Evolutionary conservation across 2,329 filamentous ascomycete genomes (phyloP), one percentile per base, ranked within the genome.

Genomic region (Paecilomyces fulvus): DNA sequence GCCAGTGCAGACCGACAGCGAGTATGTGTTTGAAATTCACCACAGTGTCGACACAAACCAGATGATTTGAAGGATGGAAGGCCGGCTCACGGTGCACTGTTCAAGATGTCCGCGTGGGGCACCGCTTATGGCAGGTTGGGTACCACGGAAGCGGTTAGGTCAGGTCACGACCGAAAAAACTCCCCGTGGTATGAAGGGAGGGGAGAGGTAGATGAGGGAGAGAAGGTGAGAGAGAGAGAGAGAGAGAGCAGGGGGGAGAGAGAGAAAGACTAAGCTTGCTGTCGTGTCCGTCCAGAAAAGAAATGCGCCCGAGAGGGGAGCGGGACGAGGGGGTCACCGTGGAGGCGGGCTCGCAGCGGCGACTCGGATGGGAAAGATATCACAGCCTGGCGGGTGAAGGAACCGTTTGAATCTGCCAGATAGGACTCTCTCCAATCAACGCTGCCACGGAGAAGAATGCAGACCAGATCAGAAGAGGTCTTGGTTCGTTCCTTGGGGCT

Each of bases 381-480:
- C 31, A 31, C 50, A 30, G 28, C 12, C 30, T 53, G 50, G 55
- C 51, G 55, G 55, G 33, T 53, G 48, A 52, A 53, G 51, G 23
- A 30, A 53, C 55, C 55, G 20, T 49, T 28, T 49, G 48, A 49
- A 49, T 28, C 48, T 25, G 48, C 10, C 25, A 49, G 28, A 49
- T n/a, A 8, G 21, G 20, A 20, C 12, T 5, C 33, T 14, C 21
- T 11, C 48, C 48, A 49, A 28, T 49, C 48, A 25, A 49, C 37
- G 14, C 37, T 3, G n/a, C 37, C 37, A 12, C 37, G 37, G 14
- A 43, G n/a, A 43, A n/a, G 7, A 43, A 43, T 11, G 33, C 8
- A 43, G 14, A 43, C 37, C 37, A 43, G 37, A 3, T 43, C 14
- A 43, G 14, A 8, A 17, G 37, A 17, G n/a, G 37, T 43, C 37